Percentiles rank a stretch among this genome's conserved stretches.
Evolutionary conservation across 2,329 filamentous ascomycete species (phyloP).

Genomic region (Pseudogymnoascus verrucosus): DNA sequence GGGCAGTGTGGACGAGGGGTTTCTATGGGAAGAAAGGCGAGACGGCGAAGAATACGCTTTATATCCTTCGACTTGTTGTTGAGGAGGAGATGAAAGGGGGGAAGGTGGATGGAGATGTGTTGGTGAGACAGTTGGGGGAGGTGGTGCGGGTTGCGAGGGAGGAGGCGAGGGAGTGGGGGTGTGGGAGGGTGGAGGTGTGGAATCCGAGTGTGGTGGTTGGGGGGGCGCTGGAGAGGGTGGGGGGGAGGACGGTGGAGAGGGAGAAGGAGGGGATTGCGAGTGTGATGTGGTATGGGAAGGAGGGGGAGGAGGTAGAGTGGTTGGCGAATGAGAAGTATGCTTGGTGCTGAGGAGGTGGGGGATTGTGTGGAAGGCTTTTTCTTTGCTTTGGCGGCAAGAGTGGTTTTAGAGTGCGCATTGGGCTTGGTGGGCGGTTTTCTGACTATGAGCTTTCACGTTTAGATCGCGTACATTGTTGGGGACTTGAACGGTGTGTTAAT

Average conservation of each 20-base stretch:
- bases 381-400: neutral
- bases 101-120: no score
- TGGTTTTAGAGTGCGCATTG: neutral
- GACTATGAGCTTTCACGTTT: neutral
- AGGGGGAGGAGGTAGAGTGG: slow-evolving; percentile 55
- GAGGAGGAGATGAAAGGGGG: no score
- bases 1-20: no score
- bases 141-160: no score
- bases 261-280: slow-evolving; percentile 62
- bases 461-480: neutral
- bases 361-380: neutral
- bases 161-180: no score
- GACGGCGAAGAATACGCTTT: no score
- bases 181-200: no score
- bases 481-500: neutral
- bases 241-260: slow-evolving; percentile 48
- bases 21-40: no score
- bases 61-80: no score
- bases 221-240: no score
- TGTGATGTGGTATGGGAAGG: slow-evolving; percentile 60
- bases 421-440: neutral
- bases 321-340: slow-evolving; percentile 69
- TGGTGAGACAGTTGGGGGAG: no score
- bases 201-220: no score
- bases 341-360: slow-evolving; percentile 51